Base-by-base conservation (phyloP, 139 green algal genomes). In the Tetraselmis chui region DNA sequence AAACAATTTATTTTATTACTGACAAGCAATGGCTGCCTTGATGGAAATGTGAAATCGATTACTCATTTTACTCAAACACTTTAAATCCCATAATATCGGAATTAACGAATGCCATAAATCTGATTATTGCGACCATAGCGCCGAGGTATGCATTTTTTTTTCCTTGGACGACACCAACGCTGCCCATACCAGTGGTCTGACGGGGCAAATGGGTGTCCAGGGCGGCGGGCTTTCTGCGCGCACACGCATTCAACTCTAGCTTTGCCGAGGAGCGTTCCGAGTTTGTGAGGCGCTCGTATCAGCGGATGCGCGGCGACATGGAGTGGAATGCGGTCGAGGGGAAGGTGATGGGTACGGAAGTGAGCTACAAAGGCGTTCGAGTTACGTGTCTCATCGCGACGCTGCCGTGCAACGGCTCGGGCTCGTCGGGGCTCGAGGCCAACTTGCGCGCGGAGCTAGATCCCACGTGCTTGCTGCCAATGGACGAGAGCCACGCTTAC, bases 381-480 rank as follows among this genome's bases (percentile, higher is more conserved):
- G 76, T 79, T 5, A 79, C 76, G 18, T 79, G 76, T 18, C 76
- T 79, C 18, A 31, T 79, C 22, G 76, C 76, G 11, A 79, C 76
- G 18, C 29, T 79, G 76, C 76, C 76, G 11, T 67, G 45, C 45
- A 18, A 5, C 11, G 45, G 45, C 18, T 5, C 45, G 11, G 45
- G 45, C 45, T 5, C 45, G 45, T 18, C 45, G 11, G 45, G 18
- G 45, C 45, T 67, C 18, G 76, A 79, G 29, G 18, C 29, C 29
- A 31, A 45, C 11, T 22, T 79, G 76, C 29, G 29, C 11, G 76
- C 29, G 29, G 76, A 31, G 76, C 76, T 79, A 31, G 76, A 79
- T 18, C 76, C 76, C 11, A 45, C 76, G 76, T 79, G 29, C 29
- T 31, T 79, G 29, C 29, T 79, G 29, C 76, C 76, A 27, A 22